Conservation (phyloP, 208 protist species). For the Trypanosoma avium region DNA sequence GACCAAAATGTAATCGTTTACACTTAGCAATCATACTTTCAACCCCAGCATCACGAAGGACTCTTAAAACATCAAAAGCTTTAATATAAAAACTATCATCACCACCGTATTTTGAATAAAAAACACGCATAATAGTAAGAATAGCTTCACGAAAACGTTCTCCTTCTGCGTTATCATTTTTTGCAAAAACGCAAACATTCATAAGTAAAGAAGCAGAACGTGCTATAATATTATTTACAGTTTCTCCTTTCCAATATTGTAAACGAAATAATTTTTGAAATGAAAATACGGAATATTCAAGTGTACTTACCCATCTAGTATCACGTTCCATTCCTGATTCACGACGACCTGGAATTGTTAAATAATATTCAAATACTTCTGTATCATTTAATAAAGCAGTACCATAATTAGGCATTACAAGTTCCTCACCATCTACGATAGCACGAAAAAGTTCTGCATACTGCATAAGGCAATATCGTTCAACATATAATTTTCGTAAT, state of each 20-base stretch:
- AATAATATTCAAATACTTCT: conserved; percentile 49
- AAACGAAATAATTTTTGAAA: conserved; percentile 33
- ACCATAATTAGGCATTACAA: conserved; percentile 14
- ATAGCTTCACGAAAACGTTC: conserved; percentile 50
- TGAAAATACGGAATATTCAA: conserved; percentile 40
- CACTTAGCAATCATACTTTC: conserved; percentile 57
- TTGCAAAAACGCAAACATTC: conserved; percentile 76
- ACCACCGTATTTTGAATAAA: not conserved
- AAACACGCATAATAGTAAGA: conserved; percentile 23
- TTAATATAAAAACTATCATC: not conserved
- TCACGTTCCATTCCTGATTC: conserved; percentile 36
- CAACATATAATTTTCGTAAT: conserved; percentile 26
- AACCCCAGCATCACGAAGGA: conserved; percentile 34
- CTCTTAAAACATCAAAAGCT: conserved; percentile 15
- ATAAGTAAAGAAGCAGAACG: conserved; percentile 37
- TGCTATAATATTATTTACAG: conserved; percentile 19
- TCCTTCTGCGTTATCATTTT: conserved; percentile 74
- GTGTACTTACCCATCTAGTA: conserved; percentile 39
- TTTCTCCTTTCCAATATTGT: conserved; percentile 8
- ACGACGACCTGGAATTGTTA: conserved; percentile 50
- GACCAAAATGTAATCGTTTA: conserved; percentile 54
- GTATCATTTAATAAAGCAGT: conserved; percentile 48
- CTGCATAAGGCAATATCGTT: conserved; percentile 18
- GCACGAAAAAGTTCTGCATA: conserved; percentile 30
- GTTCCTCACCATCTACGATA: conserved; percentile 28